Percentiles rank a stretch among this genome's conserved stretches.
phyloP scores from a whole-genome alignment of 192 early-diverging fungal genomes.

The Backusella circina region DNA sequence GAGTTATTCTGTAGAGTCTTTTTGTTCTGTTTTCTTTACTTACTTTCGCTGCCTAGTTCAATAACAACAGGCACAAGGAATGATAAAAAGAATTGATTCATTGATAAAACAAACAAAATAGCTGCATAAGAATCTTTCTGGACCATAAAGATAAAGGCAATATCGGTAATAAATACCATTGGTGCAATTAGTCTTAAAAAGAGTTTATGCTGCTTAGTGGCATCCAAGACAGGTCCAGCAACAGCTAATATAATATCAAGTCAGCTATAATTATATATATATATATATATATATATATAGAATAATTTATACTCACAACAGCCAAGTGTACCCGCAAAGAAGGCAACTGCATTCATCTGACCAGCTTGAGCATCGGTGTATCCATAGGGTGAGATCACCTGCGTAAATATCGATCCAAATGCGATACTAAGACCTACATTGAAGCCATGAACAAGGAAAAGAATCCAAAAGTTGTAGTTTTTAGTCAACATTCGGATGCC shows the following conservation, averaged over 20 bases:
- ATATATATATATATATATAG: background rate
- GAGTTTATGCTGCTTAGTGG: conserved; percentile 30
- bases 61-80: conserved; percentile 35
- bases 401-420: conserved; percentile 33
- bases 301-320: conserved; percentile 22
- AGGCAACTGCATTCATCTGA: conserved; percentile 29
- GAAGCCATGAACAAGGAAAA: conserved; percentile 30
- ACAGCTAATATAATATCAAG: conserved; percentile 17
- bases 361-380: conserved; percentile 38
- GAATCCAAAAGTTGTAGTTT: conserved; percentile 34
- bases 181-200: conserved; percentile 28
- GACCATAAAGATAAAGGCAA: conserved; percentile 32
- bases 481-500: conserved; percentile 19
- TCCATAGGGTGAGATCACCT: conserved; percentile 32
- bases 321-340: conserved; percentile 31
- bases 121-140: conserved; percentile 27
- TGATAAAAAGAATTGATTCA: conserved; percentile 37
- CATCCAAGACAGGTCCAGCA: conserved; percentile 32
- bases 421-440: conserved; percentile 35
- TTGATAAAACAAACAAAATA: conserved; percentile 25
- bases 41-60: conserved; percentile 35
- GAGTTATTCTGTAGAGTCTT: background rate
- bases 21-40: background rate
- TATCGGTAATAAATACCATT: conserved; percentile 26
- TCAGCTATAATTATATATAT: background rate